These are phyloP conservation scores for Globisporangium paddicum DNA, from an alignment of 352 stramenopile genomes.

Conservation along the genomic window DNA sequence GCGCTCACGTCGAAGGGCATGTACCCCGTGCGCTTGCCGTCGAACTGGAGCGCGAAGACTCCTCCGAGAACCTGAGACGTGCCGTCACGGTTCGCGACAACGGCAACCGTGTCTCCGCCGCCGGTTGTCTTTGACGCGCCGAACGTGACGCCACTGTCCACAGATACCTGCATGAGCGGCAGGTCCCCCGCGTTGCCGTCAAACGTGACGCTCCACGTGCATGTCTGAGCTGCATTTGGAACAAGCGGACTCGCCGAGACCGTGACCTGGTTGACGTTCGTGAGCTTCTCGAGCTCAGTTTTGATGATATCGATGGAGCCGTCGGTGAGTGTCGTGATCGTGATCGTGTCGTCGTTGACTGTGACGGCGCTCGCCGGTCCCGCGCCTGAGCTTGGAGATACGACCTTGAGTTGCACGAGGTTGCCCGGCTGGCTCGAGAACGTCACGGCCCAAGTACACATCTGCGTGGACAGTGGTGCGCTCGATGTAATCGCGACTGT, in stretches of 20 bases:
- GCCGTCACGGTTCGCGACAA: slow-evolving; percentile 30
- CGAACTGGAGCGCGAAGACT: slow-evolving; percentile 87
- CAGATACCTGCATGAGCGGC: slow-evolving; percentile 46
- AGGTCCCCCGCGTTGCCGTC: slow-evolving; percentile 90
- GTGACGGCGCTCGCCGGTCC: slow-evolving; percentile 32
- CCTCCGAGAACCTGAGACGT: slow-evolving; percentile 57
- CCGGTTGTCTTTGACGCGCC: slow-evolving; percentile 23
- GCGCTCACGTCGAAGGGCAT: slow-evolving; percentile 87
- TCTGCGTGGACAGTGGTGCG: slow-evolving; percentile 40
- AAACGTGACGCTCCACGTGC: slow-evolving; percentile 92
- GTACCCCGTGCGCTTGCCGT: slow-evolving; percentile 88
- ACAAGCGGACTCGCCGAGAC: slow-evolving; percentile 51
- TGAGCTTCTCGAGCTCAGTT: slow-evolving; percentile 90
- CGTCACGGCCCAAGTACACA: slow-evolving; percentile 88
- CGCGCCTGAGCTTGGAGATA: slow-evolving; percentile 34
- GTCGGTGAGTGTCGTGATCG: slow-evolving; percentile 62
- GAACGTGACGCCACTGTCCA: slow-evolving; percentile 33
- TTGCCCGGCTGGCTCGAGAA: slow-evolving; percentile 89
- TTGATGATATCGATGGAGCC: slow-evolving; percentile 93
- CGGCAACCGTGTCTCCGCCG: slow-evolving; percentile 40
- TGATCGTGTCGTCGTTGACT: slow-evolving; percentile 82
- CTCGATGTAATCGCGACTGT: slow-evolving; percentile 46
- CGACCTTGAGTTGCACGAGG: slow-evolving; percentile 64
- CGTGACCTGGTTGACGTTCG: slow-evolving; percentile 87
- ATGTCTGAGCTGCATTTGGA: slow-evolving; percentile 58